These are phyloP conservation scores for Colletotrichum destructivum DNA, from an alignment of 2,329 filamentous ascomycete species.

Conservation along the genomic window DNA sequence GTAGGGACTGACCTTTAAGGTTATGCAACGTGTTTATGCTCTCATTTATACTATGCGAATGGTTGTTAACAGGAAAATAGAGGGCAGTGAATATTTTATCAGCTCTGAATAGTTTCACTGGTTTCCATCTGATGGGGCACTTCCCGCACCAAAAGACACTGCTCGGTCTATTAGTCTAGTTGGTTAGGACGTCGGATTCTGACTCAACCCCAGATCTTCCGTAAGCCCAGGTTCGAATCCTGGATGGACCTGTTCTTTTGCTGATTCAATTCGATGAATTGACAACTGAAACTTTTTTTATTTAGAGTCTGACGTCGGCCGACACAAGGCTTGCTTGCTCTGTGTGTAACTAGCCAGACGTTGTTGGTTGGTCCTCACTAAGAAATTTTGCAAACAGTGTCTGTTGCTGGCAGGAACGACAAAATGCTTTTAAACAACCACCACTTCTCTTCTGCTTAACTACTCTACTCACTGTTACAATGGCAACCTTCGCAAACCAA, in stretches of 20 bases:
- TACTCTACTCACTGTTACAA: too few relatives aligned
- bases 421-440: too few relatives aligned
- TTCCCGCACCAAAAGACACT: fast-evolving
- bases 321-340: not conserved
- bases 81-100: not conserved
- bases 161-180: conserved; percentile 42
- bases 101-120: fast-evolving
- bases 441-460: too few relatives aligned
- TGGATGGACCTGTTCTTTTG: conserved; percentile 36
- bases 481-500: too few relatives aligned
- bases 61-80: too few relatives aligned
- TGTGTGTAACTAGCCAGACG: too few relatives aligned
- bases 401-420: too few relatives aligned
- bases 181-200: conserved; percentile 44
- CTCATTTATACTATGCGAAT: not conserved
- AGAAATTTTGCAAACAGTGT: too few relatives aligned
- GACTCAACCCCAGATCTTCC: conserved; percentile 25
- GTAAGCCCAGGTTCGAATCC: conserved; percentile 43
- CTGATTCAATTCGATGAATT: too few relatives aligned
- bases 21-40: too few relatives aligned
- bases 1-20: too few relatives aligned
- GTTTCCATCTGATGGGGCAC: not conserved
- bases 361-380: too few relatives aligned
- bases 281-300: not conserved
- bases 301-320: not conserved